These are phyloP conservation scores for Nemania diffusa DNA, from an alignment of 2,329 filamentous ascomycete species.

Conservation along the genomic window DNA sequence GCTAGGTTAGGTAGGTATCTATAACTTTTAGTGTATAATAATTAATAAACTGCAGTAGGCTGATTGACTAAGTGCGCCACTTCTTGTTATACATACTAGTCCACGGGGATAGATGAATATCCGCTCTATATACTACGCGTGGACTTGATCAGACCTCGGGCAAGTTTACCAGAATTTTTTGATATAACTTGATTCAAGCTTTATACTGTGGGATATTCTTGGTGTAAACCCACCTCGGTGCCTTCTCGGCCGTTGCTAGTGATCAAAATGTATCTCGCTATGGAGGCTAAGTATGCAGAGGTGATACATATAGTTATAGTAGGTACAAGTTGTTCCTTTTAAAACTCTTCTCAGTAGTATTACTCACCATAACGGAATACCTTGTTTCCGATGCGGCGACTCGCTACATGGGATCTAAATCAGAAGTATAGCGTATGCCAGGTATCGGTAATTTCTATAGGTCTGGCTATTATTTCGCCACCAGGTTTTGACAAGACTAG, in stretches of 20 bases:
- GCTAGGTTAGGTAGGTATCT: not conserved
- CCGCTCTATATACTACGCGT: not conserved
- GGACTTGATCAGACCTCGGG: not conserved
- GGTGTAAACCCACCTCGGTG: not conserved
- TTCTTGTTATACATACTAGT: not conserved
- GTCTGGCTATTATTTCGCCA: not conserved
- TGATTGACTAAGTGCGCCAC: not conserved
- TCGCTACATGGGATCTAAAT: not conserved
- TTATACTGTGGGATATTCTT: not conserved
- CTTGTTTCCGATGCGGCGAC: not conserved
- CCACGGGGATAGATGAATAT: not conserved
- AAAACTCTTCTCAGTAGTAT: not conserved
- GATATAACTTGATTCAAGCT: not conserved
- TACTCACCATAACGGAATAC: not conserved
- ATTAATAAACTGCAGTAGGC: not conserved
- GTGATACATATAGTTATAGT: not conserved
- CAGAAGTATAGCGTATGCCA: not conserved
- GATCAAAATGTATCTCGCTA: not conserved
- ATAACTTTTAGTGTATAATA: not conserved
- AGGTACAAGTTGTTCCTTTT: not conserved
- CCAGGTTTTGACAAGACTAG: not conserved
- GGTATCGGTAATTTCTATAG: not conserved
- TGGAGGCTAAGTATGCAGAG: not conserved
- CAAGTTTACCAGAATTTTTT: not conserved
- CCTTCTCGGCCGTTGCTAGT: not conserved